Percentiles rank a stretch among this genome's conserved stretches.
Evolutionary conservation across 2,329 filamentous ascomycete genomes (phyloP).

Genomic region (Emergomyces pasteurianus): DNA sequence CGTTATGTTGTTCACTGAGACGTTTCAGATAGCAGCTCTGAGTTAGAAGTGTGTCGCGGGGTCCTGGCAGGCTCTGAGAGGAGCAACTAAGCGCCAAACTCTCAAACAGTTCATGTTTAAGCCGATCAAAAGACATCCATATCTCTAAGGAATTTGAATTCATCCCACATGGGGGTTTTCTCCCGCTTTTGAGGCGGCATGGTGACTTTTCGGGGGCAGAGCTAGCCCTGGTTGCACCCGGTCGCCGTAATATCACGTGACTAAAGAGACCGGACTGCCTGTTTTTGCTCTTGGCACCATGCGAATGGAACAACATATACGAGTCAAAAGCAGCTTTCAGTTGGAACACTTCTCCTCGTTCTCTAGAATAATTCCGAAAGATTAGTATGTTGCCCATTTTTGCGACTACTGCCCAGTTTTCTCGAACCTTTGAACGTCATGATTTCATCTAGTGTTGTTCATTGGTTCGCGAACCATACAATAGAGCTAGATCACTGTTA

Average conservation of each 20-base stretch:
- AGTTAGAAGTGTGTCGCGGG: not conserved
- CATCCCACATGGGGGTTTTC: not conserved
- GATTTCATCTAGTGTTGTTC: not conserved
- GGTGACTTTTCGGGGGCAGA: too few relatives aligned
- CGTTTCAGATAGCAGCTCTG: not conserved
- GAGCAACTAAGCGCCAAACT: not conserved
- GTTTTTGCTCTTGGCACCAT: too few relatives aligned
- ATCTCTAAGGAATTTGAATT: not conserved
- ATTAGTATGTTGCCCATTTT: not conserved
- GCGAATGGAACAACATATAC: not conserved
- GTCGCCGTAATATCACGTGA: too few relatives aligned
- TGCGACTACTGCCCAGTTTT: not conserved
- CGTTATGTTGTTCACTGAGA: not conserved
- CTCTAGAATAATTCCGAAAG: not conserved
- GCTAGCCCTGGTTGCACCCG: too few relatives aligned
- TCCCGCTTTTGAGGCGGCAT: not conserved
- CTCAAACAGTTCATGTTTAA: not conserved
- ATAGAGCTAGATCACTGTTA: constrained; percentile 6
- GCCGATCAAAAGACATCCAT: not conserved
- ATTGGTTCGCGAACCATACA: constrained; percentile 12
- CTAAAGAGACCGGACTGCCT: too few relatives aligned
- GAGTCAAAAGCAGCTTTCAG: not conserved
- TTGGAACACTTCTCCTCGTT: not conserved
- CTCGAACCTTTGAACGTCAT: not conserved
- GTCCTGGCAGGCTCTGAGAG: not conserved